Evolutionary conservation across 176 grass and related monocot species (phyloP).

Genomic region (Zoysia japonica): DNA sequence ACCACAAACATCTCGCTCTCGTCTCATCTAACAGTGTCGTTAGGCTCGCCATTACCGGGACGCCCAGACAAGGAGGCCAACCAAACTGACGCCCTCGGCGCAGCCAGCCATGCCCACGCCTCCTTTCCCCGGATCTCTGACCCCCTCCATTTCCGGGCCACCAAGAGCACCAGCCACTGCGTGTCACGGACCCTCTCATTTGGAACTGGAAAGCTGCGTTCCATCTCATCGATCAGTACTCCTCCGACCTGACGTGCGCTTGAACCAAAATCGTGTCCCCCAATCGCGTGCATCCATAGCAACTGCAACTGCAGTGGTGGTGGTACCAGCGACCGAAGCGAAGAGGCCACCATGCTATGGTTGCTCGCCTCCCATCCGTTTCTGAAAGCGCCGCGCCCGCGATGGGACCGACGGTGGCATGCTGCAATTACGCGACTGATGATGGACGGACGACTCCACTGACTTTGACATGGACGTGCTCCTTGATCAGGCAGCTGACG

Average conservation of each 20-base stretch:
- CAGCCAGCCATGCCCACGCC: not conserved
- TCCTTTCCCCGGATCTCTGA: slow-evolving; percentile 20
- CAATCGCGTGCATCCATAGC: not conserved
- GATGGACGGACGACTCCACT: not conserved
- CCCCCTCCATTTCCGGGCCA: slow-evolving; percentile 21
- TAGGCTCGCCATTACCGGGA: not conserved
- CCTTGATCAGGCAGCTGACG: not conserved
- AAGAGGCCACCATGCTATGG: not conserved
- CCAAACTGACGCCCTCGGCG: not conserved
- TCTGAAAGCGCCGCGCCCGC: not conserved
- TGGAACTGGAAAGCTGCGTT: too few species aligned
- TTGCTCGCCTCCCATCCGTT: not conserved
- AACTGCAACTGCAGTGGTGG: not conserved
- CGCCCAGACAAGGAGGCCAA: slow-evolving; percentile 9
- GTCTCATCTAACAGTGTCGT: not conserved
- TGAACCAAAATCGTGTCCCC: slow-evolving; percentile 22
- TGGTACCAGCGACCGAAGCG: slow-evolving; percentile 9
- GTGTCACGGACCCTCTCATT: too few species aligned
- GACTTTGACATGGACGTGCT: not conserved
- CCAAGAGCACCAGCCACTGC: too few species aligned
- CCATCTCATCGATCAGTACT: too few species aligned
- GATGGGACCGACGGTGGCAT: not conserved
- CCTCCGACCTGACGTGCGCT: too few species aligned
- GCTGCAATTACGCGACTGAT: not conserved
- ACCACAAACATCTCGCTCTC: not conserved